Conservation (phyloP, 2,329 filamentous ascomycete species). For the Apiospora malaysiana region DNA sequence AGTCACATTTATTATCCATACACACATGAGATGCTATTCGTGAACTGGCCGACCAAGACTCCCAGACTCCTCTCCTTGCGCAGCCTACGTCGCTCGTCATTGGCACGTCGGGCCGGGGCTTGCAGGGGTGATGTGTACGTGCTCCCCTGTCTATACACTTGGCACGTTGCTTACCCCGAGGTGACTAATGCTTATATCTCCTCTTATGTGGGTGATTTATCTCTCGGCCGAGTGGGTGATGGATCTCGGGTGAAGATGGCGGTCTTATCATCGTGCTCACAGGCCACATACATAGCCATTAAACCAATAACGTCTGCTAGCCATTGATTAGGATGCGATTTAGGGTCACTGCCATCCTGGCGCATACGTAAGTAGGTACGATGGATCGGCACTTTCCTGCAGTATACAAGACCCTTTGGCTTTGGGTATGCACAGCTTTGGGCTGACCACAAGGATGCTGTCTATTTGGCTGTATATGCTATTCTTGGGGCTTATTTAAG, state of each 20-base stretch:
- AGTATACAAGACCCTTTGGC: neutral
- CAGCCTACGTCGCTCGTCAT: neutral
- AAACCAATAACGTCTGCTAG: too few relatives aligned
- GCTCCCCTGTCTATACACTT: neutral
- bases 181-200: neutral
- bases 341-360: too few relatives aligned
- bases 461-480: neutral
- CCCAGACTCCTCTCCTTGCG: neutral
- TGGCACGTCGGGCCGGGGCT: neutral
- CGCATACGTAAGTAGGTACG: neutral
- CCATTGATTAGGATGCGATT: too few relatives aligned
- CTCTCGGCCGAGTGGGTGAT: too few relatives aligned
- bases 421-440: neutral
- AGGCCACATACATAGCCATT: too few relatives aligned
- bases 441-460: neutral
- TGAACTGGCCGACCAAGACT: neutral
- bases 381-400: neutral
- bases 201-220: too few relatives aligned
- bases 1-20: neutral
- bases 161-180: neutral
- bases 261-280: too few relatives aligned
- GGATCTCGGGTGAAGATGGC: too few relatives aligned
- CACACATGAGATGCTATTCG: neutral
- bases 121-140: neutral
- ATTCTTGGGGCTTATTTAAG: conserved; percentile 43